Percentiles rank a stretch among this genome's conserved stretches.
phyloP scores from a whole-genome alignment of 2,329 filamentous ascomycete genomes.

The Trichoderma lentiforme region DNA sequence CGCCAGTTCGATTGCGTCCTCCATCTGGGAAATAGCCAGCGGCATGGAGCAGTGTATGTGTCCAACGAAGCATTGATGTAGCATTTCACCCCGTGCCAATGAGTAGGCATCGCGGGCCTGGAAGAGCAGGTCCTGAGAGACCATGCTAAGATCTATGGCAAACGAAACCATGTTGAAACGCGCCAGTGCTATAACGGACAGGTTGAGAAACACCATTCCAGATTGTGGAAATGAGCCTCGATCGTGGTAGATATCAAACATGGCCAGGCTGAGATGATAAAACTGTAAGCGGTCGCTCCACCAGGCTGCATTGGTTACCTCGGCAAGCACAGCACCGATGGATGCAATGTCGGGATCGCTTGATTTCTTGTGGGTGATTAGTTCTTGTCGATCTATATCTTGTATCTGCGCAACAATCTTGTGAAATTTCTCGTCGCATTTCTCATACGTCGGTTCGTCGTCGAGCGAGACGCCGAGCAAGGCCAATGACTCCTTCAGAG shows the following conservation, averaged over 20 bases:
- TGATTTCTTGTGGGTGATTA: constrained; percentile 42
- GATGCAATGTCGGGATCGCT: constrained; percentile 56
- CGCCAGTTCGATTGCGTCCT: constrained; percentile 64
- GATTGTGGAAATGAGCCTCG: constrained; percentile 66
- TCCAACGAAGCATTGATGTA: constrained; percentile 67
- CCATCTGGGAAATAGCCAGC: constrained; percentile 56
- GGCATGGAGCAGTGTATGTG: constrained; percentile 64
- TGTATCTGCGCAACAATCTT: constrained; percentile 58
- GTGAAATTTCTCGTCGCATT: constrained; percentile 74
- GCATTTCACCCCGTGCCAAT: constrained; percentile 64
- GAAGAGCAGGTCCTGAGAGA: constrained; percentile 62
- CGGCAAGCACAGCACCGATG: constrained; percentile 66
- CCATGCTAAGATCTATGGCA: constrained; percentile 61
- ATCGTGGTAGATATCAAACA: constrained; percentile 63
- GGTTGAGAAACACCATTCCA: constrained; percentile 63
- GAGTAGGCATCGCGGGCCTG: constrained; percentile 62
- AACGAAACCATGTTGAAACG: constrained; percentile 70
- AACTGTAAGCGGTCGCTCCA: constrained; percentile 72
- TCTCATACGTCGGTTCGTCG: constrained; percentile 65
- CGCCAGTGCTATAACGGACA: constrained; percentile 64
- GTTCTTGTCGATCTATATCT: constrained; percentile 48
- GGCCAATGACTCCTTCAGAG: constrained; percentile 66
- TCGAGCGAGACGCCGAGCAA: constrained; percentile 67
- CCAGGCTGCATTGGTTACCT: constrained; percentile 67
- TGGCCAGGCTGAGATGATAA: constrained; percentile 65